Conservation (phyloP, 2,329 filamentous ascomycete genomes). For the Hirsutella thompsonii region DNA sequence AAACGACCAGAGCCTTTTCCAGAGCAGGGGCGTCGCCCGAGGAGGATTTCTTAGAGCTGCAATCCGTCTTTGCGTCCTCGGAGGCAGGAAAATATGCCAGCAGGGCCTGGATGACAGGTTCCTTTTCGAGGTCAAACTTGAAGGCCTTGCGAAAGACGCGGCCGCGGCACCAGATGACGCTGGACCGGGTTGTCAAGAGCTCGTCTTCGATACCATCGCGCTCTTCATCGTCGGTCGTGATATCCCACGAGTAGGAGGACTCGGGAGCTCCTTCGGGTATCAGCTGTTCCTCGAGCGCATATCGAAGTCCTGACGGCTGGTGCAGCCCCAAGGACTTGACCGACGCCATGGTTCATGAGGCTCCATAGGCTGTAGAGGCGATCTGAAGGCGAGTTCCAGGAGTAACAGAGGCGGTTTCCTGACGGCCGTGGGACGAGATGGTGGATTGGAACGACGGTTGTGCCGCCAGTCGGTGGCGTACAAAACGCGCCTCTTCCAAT, state of each 20-base stretch:
- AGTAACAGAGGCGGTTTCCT: too few species aligned
- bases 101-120: slow-evolving; percentile 73
- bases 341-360: slow-evolving; percentile 57
- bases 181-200: slow-evolving; percentile 58
- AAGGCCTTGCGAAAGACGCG: slow-evolving; percentile 76
- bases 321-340: slow-evolving; percentile 86
- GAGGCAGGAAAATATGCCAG: slow-evolving; percentile 66
- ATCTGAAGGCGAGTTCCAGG: not conserved
- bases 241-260: slow-evolving; percentile 65
- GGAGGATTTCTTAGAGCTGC: slow-evolving; percentile 4
- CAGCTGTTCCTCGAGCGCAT: slow-evolving; percentile 70
- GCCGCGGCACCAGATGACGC: slow-evolving; percentile 82
- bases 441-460: too few species aligned
- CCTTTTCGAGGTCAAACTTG: slow-evolving; percentile 75
- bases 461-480: too few species aligned
- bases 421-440: too few species aligned
- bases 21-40: slow-evolving; percentile 17
- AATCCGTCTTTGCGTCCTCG: slow-evolving; percentile 19
- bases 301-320: slow-evolving; percentile 69
- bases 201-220: slow-evolving; percentile 55
- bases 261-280: slow-evolving; percentile 54
- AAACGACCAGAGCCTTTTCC: slow-evolving; percentile 69
- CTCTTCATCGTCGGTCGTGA: slow-evolving; percentile 28
- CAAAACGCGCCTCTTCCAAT: too few species aligned
- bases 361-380: slow-evolving; percentile 17